These are phyloP conservation scores for Aspergillus hortae DNA, from an alignment of 2,329 filamentous ascomycete species.

Conservation along the genomic window DNA sequence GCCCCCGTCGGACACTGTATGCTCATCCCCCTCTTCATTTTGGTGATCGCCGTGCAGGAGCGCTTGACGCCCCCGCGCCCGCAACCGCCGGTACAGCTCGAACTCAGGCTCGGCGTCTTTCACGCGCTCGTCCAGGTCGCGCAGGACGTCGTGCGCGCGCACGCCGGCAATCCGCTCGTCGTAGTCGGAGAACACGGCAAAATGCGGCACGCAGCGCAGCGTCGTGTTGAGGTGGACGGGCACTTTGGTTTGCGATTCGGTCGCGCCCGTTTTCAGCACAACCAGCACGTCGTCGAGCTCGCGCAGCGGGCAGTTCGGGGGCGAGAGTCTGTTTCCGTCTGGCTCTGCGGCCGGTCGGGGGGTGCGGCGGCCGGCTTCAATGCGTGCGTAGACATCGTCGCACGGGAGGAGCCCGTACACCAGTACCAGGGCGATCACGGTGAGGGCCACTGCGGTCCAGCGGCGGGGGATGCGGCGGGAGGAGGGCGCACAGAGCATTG, in stretches of 20 bases:
- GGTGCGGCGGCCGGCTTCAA: no score
- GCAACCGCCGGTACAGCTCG: constrained; percentile 38
- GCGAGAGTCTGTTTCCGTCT: no score
- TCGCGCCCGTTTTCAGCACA: constrained; percentile 27
- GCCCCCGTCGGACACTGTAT: no score
- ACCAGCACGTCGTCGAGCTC: constrained; percentile 24
- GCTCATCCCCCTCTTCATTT: constrained; percentile 8
- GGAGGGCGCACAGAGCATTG: no score
- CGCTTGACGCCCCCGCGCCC: constrained; percentile 34
- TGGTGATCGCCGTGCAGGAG: constrained; percentile 20
- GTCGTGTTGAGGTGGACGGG: constrained; percentile 26
- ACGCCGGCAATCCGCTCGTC: constrained; percentile 26
- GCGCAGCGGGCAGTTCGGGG: background rate
- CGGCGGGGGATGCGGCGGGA: no score
- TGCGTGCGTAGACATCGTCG: no score
- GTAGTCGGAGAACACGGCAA: constrained; percentile 27
- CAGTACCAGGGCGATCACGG: no score
- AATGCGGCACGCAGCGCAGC: constrained; percentile 26
- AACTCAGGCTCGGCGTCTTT: constrained; percentile 7
- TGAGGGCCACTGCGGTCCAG: no score
- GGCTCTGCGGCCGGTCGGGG: no score
- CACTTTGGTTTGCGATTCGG: constrained; percentile 25
- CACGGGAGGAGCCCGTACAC: no score
- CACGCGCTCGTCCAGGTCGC: constrained; percentile 16
- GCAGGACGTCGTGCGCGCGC: constrained; percentile 22